A percentile compares a stretch with the other conserved stretches of the same genome.
Conservation (phyloP, 75 land plant genomes). For the Sequoiadendron giganteum region DNA sequence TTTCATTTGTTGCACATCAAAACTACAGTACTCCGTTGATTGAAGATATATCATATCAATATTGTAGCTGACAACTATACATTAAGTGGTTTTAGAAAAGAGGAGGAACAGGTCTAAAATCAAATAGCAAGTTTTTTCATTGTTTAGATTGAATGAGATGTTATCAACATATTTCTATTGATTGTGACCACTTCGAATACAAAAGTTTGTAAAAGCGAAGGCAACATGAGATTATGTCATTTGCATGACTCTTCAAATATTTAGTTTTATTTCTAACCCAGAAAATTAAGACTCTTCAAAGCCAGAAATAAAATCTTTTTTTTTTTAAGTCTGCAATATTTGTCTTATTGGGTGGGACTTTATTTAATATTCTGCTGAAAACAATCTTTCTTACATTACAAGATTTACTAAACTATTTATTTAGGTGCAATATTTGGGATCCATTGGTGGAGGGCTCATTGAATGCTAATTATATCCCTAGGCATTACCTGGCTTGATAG, state of each 20-base stretch:
- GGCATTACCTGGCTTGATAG: background rate
- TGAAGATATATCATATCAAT: background rate
- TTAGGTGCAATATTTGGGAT: background rate
- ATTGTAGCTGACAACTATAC: background rate
- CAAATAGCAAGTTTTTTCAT: background rate
- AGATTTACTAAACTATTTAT: background rate
- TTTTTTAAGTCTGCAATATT: background rate
- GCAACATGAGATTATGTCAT: background rate
- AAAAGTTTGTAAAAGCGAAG: background rate
- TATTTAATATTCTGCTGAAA: background rate
- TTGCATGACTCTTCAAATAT: background rate
- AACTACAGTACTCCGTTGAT: background rate
- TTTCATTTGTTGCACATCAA: background rate
- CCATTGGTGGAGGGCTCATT: background rate
- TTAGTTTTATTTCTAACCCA: background rate
- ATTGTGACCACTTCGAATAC: background rate
- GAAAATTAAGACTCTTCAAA: background rate
- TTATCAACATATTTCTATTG: background rate
- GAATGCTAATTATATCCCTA: background rate
- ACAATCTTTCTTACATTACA: background rate
- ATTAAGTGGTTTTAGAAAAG: background rate
- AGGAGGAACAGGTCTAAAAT: background rate
- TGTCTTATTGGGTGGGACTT: background rate
- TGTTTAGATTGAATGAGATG: background rate
- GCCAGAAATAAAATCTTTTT: background rate